Conservation (phyloP, 1,139 yeast genomes). For the Geotrichum klebahnii region DNA sequence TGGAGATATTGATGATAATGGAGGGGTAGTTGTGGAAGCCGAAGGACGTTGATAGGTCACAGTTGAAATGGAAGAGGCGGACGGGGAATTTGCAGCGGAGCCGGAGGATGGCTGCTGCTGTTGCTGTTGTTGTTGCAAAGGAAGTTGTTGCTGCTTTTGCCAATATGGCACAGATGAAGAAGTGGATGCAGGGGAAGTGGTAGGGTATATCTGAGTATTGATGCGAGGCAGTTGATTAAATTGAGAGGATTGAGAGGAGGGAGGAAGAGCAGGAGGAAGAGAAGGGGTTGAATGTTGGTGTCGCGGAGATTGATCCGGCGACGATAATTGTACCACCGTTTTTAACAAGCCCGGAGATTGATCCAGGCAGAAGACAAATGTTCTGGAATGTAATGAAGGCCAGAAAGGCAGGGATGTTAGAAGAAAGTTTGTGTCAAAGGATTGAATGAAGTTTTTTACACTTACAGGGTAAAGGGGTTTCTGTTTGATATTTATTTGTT, state of each 20-base stretch:
- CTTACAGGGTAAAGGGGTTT: too few species aligned
- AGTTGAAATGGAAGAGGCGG: constrained; percentile 5
- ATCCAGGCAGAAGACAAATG: background rate
- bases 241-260: constrained; percentile 2
- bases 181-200: constrained; percentile 6
- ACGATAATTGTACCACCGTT: constrained; percentile 6
- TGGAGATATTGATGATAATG: constrained; percentile 12
- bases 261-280: constrained; percentile 5
- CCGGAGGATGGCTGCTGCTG: constrained; percentile 11
- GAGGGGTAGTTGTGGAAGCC: constrained; percentile 13
- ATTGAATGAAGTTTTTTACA: background rate
- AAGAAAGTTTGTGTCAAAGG: background rate
- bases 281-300: background rate
- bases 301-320: constrained; percentile 12
- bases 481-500: too few species aligned
- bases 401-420: background rate
- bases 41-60: constrained; percentile 10
- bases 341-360: background rate
- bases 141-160: constrained; percentile 9
- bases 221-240: constrained; percentile 10
- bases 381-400: background rate
- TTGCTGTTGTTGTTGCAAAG: constrained; percentile 15
- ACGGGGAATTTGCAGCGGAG: constrained; percentile 4
- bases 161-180: background rate
- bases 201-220: constrained; percentile 6